These are phyloP conservation scores for Fusarium chaquense DNA, from an alignment of 2,329 filamentous ascomycete species.

Conservation along the genomic window DNA sequence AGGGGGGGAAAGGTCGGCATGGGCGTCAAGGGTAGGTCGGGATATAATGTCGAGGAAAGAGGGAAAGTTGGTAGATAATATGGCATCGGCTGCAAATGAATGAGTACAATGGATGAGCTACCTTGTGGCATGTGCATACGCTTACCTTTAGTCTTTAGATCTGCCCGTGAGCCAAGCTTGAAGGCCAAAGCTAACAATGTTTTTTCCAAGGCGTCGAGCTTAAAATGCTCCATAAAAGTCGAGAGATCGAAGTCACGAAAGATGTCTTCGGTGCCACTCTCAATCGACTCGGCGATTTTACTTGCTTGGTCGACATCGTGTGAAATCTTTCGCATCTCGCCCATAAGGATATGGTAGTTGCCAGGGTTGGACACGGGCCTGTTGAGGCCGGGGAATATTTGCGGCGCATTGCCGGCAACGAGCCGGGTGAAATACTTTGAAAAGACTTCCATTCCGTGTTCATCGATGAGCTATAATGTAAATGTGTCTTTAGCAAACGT, in stretches of 20 bases:
- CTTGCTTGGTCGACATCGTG: constrained; percentile 84
- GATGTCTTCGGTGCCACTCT: constrained; percentile 89
- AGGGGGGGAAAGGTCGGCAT: constrained; percentile 73
- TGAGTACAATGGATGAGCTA: constrained; percentile 57
- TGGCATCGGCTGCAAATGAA: constrained; percentile 78
- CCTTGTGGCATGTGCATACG: constrained; percentile 11
- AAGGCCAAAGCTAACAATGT: constrained; percentile 89
- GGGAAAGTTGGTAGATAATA: constrained; percentile 82
- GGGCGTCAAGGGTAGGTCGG: constrained; percentile 70
- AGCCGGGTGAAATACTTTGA: constrained; percentile 95
- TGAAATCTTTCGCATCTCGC: constrained; percentile 88
- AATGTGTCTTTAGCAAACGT: constrained; percentile 37
- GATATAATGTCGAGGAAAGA: constrained; percentile 83
- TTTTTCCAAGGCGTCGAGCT: constrained; percentile 88
- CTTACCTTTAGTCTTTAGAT: constrained; percentile 90
- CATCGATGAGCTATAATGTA: constrained; percentile 81
- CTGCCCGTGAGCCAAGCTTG: constrained; percentile 81
- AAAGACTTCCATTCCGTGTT: constrained; percentile 99
- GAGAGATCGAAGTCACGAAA: constrained; percentile 97
- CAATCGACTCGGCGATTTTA: constrained; percentile 94
- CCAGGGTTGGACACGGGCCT: constrained; percentile 80
- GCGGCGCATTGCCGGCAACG: constrained; percentile 88
- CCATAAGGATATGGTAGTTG: constrained; percentile 84
- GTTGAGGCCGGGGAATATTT: constrained; percentile 87
- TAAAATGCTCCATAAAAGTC: constrained; percentile 96